These are phyloP conservation scores for Salvia hispanica DNA, from an alignment of 257 asterid genomes.

Conservation along the genomic window DNA sequence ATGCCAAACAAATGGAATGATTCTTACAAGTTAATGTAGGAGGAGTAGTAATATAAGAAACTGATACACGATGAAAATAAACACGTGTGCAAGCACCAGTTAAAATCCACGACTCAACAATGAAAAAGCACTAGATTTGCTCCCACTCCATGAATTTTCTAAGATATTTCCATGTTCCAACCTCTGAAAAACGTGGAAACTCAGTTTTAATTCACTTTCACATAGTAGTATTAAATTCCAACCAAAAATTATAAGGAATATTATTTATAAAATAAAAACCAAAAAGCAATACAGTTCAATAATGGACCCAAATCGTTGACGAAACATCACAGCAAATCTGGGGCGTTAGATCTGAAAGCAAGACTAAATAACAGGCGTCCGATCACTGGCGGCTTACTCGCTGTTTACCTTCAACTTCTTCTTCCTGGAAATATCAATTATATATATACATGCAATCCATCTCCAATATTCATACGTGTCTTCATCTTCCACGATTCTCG, in stretches of 20 bases:
- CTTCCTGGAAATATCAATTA: not conserved
- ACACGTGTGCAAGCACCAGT: not conserved
- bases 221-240: not conserved
- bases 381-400: conserved; percentile 51
- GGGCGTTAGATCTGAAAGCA: conserved; percentile 13
- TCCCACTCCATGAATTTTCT: conserved; percentile 3
- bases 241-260: not conserved
- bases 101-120: not conserved
- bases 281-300: not conserved
- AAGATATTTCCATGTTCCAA: conserved; percentile 14
- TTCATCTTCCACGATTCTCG: not conserved
- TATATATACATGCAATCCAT: conserved; percentile 2
- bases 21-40: too few relatives aligned
- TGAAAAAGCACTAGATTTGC: not conserved
- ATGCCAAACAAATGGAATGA: too few relatives aligned
- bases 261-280: not conserved
- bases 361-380: conserved; percentile 37
- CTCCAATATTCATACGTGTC: not conserved
- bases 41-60: not conserved
- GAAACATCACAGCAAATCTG: not conserved
- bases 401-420: conserved; percentile 19
- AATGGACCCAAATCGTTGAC: conserved; percentile 28
- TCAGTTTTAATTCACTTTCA: not conserved
- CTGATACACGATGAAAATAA: not conserved
- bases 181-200: conserved; percentile 33